phyloP scores from a whole-genome alignment of 2,329 filamentous ascomycete genomes.

The Aspergillus jensenii region DNA sequence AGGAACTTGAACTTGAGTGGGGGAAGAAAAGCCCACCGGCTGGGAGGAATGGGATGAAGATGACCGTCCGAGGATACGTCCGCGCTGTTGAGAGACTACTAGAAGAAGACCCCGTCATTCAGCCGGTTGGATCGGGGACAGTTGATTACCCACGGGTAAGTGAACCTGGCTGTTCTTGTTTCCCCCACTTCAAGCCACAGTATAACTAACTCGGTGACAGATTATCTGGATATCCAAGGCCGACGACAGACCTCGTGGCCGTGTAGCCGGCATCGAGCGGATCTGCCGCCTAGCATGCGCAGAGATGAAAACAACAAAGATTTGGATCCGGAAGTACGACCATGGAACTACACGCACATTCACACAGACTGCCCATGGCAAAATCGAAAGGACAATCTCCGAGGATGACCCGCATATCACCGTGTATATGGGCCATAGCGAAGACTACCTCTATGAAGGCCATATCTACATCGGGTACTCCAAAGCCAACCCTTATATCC shows the following conservation, averaged over 20 bases:
- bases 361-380: neutral
- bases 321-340: neutral
- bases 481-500: neutral
- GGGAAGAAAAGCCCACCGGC: too few species aligned
- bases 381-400: neutral
- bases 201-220: neutral
- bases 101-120: too few species aligned
- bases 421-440: neutral
- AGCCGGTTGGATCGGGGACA: too few species aligned
- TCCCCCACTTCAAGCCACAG: too few species aligned
- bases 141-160: too few species aligned
- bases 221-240: neutral
- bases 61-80: too few species aligned
- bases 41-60: too few species aligned
- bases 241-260: neutral
- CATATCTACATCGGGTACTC: conserved; percentile 7
- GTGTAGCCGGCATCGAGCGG: neutral
- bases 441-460: neutral
- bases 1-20: too few species aligned
- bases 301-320: neutral
- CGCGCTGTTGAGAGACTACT: too few species aligned
- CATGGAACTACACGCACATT: neutral
- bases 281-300: neutral
- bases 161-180: too few species aligned
- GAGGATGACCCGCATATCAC: neutral